Evolutionary conservation across 306 rosid species (phyloP), one percentile per base, ranked within the genome.

Genomic region (Fagus crenata): DNA sequence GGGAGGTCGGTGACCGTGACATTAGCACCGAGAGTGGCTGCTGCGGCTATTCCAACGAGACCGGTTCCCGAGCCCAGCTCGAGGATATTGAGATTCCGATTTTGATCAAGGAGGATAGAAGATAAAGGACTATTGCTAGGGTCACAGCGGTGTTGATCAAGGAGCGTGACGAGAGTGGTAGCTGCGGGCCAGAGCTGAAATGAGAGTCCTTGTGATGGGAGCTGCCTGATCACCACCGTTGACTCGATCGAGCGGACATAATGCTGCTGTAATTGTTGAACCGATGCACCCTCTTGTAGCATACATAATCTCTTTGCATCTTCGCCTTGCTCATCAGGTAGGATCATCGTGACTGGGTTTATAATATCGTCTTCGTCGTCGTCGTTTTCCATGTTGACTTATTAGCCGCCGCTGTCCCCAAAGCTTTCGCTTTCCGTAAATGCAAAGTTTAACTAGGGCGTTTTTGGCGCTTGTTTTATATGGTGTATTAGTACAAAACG

Each of bases 171-270:
- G 70, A 95, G 87, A 4, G 97, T 35, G 63, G 91, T 92, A 76
- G 99, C 99, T 1, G 97, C 97, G 3, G 97, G 97, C 99, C 99
- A 92, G 77, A 95, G 96, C 91, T 95, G 97, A 82, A 95, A 95
- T 71, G 97, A 84, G 75, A 95, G 81, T 33, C 99, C 97, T 73
- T 90, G 88, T 3, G 97, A 90, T 7, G 93, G 97, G 61, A 95
- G 88, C 77, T 88, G 93, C 51, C 97, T 86, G 86, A 90, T 92
- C 54, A 72, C 49, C 49, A 95, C 59, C 46, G 83, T 76, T 39
- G 97, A 84, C 49, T 85, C 80, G 60, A 88, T 86, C 72, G 97
- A 95, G 64, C 39, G 84, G 82, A 95, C 78, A 74, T 73, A 75
- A 77, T 92, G 91, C 13, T 71, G 77, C 56, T 81, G 87, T 32